These are phyloP conservation scores for Tetrapisispora nanseiensis DNA, from an alignment of 805 yeast genomes.

Conservation along the genomic window DNA sequence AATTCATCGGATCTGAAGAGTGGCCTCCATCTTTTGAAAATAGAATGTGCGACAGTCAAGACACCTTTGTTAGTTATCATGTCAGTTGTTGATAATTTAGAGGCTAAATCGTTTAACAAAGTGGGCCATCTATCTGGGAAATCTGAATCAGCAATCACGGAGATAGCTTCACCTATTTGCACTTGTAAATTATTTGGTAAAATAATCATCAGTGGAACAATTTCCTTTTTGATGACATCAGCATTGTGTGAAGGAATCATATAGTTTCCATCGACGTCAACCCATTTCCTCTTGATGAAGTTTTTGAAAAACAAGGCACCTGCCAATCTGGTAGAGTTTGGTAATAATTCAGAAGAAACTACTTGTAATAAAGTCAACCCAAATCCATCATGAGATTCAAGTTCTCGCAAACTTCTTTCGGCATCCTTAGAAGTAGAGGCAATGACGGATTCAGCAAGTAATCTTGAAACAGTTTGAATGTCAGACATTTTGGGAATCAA, in stretches of 20 bases:
- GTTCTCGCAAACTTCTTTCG: slow-evolving; percentile 50
- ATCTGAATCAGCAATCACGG: slow-evolving; percentile 89
- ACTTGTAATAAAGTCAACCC: slow-evolving; percentile 65
- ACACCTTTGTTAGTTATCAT: slow-evolving; percentile 75
- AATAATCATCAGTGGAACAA: slow-evolving; percentile 76
- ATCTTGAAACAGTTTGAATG: slow-evolving; percentile 42
- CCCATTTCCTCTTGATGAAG: slow-evolving; percentile 76
- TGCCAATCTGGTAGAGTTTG: slow-evolving; percentile 61
- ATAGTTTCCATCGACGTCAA: slow-evolving; percentile 79
- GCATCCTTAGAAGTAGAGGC: slow-evolving; percentile 58
- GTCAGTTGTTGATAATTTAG: slow-evolving; percentile 53
- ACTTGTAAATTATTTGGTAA: slow-evolving; percentile 71
- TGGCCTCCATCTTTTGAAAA: slow-evolving; percentile 95
- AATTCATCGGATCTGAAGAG: slow-evolving; percentile 83
- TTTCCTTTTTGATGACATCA: slow-evolving; percentile 57
- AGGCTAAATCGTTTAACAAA: slow-evolving; percentile 63
- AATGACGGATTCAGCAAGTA: slow-evolving; percentile 53
- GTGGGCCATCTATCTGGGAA: slow-evolving; percentile 87
- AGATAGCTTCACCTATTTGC: slow-evolving; percentile 92
- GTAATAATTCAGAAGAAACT: slow-evolving; percentile 52
- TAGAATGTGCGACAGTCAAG: slow-evolving; percentile 85
- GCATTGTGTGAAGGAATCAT: slow-evolving; percentile 53
- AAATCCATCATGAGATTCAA: slow-evolving; percentile 67
- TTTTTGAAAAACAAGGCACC: slow-evolving; percentile 88
- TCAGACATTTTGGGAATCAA: slow-evolving; percentile 37